These are phyloP conservation scores for Phylloporus sp. DNA, from an alignment of 768 basidiomycete species.

Conservation along the genomic window DNA sequence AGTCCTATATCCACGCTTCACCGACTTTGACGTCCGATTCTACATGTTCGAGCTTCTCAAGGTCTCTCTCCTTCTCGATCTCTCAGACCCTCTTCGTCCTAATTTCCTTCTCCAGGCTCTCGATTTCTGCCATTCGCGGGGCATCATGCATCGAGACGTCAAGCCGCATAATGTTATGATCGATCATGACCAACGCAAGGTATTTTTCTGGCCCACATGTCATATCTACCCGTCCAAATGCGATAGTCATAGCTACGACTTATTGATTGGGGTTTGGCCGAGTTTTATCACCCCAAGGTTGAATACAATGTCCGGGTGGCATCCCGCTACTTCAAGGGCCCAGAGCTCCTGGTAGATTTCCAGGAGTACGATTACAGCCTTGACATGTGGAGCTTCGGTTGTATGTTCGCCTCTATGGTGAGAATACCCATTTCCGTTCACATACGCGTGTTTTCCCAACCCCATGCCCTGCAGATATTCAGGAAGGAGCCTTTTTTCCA, in stretches of 20 bases:
- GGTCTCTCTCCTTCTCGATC: slow-evolving; percentile 36
- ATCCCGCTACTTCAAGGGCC: slow-evolving; percentile 96
- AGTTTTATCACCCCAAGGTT: slow-evolving; percentile 97
- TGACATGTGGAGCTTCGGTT: slow-evolving; percentile 99
- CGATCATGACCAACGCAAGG: slow-evolving; percentile 95
- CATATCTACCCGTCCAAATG: slow-evolving; percentile 11
- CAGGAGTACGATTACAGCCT: slow-evolving; percentile 98
- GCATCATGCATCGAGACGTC: slow-evolving; percentile 98
- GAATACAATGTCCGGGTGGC: slow-evolving; percentile 99
- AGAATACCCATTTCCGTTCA: slow-evolving; percentile 16
- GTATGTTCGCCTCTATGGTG: slow-evolving; percentile 99
- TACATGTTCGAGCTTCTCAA: slow-evolving; percentile 97
- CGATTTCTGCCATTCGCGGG: slow-evolving; percentile 97
- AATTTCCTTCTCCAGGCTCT: slow-evolving; percentile 55
- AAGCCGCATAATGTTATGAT: slow-evolving; percentile 99
- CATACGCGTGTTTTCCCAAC: slow-evolving; percentile 1
- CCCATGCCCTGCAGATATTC: slow-evolving; percentile 67
- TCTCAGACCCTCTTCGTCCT: not conserved
- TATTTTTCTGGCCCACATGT: slow-evolving; percentile 31
- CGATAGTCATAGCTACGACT: slow-evolving; percentile 65
- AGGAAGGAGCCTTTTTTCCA: slow-evolving; percentile 99
- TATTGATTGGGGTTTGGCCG: slow-evolving; percentile 98
- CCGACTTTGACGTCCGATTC: slow-evolving; percentile 92
- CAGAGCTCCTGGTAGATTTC: slow-evolving; percentile 94
- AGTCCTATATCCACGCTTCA: slow-evolving; percentile 90